Base-by-base conservation (phyloP, 345 rosid genomes). In the Anacardium occidentale region DNA sequence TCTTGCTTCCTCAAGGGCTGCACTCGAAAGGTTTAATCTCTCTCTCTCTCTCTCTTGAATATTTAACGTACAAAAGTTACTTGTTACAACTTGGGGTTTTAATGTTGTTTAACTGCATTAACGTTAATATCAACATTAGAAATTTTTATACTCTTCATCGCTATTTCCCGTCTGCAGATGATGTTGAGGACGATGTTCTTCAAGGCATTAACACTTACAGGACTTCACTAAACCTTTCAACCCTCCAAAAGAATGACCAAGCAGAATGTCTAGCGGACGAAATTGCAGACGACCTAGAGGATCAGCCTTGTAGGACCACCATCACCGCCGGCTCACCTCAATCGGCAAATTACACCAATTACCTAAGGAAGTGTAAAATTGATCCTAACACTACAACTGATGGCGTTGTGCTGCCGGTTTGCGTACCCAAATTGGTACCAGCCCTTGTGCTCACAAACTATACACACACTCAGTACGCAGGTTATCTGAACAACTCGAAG, bases 141-240 rank as follows among this genome's bases (percentile, higher is more conserved):
- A 29, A 29, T 3, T n/a, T n/a, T 48, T 48, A 15, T 48, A 12
- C 17, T 11, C 37, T 34, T 34, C 37, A 34, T 37, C 8, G 0
- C 8, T 50, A 50, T 50, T 4, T 50, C 15, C 53, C 20, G 18
- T 12, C 20, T 50, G 18, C 18, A 88, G 97, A 87, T 5, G 87
- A 37, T 5, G 42, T 75, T 10, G 88, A 86, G 75, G 87, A 89
- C 78, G 65, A 80, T 72, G 87, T 91, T 71, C 87, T 89, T 11
- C 92, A 87, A 77, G 97, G 92, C 60, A 73, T 93, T 56, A 88
- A 93, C 85, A 85, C 86, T 76, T 86, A 82, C 81, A 66, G 97
- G 62, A 80, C 81, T 22, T 64, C 90, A 1, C 63, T 65, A 34
- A 80, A 62, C 55, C 88, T 91, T 32, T 79, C 84, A 0, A 47